Evolutionary conservation across 805 yeast genomes (phyloP), one percentile per base, ranked within the genome.

Genomic region (Starmerella stigmatis): DNA sequence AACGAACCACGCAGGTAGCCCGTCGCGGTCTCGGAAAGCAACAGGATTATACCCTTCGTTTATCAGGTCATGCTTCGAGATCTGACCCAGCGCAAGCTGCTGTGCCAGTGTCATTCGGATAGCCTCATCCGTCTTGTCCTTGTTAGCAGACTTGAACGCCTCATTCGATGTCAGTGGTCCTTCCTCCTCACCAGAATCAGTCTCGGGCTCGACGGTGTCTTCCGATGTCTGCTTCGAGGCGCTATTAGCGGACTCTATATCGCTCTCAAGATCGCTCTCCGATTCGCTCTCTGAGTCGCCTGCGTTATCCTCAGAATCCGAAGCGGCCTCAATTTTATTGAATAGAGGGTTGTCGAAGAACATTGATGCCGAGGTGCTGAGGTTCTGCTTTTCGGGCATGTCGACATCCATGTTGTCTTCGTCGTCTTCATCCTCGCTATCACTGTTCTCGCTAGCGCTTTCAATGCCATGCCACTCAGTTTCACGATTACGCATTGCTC

Each of bases 1-100:
- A 34, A 83, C 47, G 60, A 92, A 92, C 99, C 99, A 92, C n/a
- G 78, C 86, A 1, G 99, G 99, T 44, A 92, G 70, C 12, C 86
- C 86, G 23, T 88, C 96, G 35, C 68, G 71, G 57, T 92, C 97
- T 56, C 96, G 75, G 73, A 92, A 89, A 2, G 97, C 78, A 55
- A 86, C 84, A 63, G 85, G 79, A 64, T 89, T 86, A 64, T 82
- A 84, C 32, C 96, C 96, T 57, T 92, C 96, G 58, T 86, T 86
- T n/a, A 85, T 69, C 46, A 89, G 69, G 58, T 86, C 94, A 56
- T 84, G 80, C 60, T 81, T 86, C 41, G 79, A 76, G 68, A 72
- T 82, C 58, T 85, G 86, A 9, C 96, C 96, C 21, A 86, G 64
- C 0, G 97, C 98, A 31, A 92, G 71, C 64, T 92, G 86, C 61